Conservation (phyloP, 2,329 filamentous ascomycete species). For the Thelonectria rubi region DNA sequence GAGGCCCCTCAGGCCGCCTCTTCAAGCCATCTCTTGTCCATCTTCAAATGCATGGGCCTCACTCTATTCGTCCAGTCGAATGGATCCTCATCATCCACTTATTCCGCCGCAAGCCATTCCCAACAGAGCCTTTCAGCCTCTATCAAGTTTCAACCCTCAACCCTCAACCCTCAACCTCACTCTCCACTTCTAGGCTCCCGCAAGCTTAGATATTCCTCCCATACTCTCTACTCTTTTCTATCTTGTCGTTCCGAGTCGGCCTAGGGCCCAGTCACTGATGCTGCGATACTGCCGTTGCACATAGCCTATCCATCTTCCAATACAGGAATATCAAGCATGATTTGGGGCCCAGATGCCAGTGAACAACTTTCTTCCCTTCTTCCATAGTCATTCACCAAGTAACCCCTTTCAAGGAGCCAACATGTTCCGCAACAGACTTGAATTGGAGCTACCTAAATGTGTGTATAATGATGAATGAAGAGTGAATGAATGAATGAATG, state of each 20-base stretch:
- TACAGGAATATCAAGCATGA: not conserved
- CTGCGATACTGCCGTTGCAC: no score
- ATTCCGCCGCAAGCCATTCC: constrained; percentile 13
- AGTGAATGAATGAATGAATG: constrained; percentile 30
- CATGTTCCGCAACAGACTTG: constrained; percentile 30
- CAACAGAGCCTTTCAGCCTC: not conserved
- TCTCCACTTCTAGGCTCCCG: constrained; percentile 1
- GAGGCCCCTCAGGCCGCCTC: constrained; percentile 20
- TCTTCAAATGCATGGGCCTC: constrained; percentile 3
- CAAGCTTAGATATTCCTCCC: no score
- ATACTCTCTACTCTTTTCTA: no score
- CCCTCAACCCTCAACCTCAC: not conserved
- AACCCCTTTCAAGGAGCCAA: not conserved
- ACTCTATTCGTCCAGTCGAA: not conserved
- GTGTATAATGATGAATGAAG: constrained; percentile 33
- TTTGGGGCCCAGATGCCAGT: no score
- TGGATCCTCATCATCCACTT: not conserved
- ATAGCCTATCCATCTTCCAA: not conserved
- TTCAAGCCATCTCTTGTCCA: constrained; percentile 4
- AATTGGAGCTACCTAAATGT: constrained; percentile 40
- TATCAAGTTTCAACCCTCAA: not conserved
- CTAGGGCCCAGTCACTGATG: no score
- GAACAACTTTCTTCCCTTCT: no score
- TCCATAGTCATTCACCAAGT: not conserved
- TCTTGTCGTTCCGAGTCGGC: no score